Base-by-base conservation (phyloP, 2,329 filamentous ascomycete species). In the Thelonectria blattea region DNA sequence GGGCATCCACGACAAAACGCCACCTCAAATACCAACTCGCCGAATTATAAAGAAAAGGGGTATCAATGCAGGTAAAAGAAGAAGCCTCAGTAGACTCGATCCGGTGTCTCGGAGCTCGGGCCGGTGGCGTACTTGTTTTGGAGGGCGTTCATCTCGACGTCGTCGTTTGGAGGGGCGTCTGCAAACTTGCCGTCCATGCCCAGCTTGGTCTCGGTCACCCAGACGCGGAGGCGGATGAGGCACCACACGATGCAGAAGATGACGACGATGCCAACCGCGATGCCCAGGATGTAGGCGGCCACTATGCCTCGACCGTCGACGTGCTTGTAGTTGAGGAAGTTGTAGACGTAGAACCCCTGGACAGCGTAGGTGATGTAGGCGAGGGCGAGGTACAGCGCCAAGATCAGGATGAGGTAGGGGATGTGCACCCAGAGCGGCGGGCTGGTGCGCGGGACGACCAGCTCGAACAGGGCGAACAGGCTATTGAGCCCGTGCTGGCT, bases 401-500 rank as follows among this genome's bases (percentile, higher is more conserved):
- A 82, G 7, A 95, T 74, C n/a, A 92, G 58, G 64, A 93, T 76
- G 14, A 93, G 79, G 71, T 86, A 88, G 14, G 85, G 74, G n/a
- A 92, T 74, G 70, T 93, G 88, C 20, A 90, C 75, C 77, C 85
- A 88, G 8, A 71, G 76, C 24, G 85, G 81, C 11, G 86, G 84
- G 7, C 80, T 78, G 3, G 89, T 91, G 41, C 91, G 83, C 2
- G 91, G 81, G 34, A 95, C 67, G 20, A 89, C 24, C 67, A 95
- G 83, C 77, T 96, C 91, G 69, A 92, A 84, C n/a, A 93, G 79
- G 1, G 90, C 90, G 73, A 91, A 92, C 53, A 81, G 73, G 49
- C 85, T 83, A 79, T 96, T 96, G 54, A 96, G 77, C 18, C 80
- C 88, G 76, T 96, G 92, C 74, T 91, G 83, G 42, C 88, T 91